Conservation (phyloP, 305 asterid genomes). For the Solanum hybrid region DNA sequence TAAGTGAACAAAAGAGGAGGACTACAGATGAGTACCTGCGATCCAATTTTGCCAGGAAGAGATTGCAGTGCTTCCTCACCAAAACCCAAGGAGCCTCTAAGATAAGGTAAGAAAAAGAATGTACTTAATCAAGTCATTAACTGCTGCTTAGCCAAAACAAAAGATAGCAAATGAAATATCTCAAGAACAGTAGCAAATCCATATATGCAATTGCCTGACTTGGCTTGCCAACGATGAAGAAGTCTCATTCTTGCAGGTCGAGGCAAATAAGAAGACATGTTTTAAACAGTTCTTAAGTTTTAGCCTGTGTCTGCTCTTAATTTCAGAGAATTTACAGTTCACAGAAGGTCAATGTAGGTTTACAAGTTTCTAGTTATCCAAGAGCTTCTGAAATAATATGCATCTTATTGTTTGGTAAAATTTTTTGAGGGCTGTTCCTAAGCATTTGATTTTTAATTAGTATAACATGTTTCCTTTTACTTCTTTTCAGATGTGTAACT, state of each 20-base stretch:
- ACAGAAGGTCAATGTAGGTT: not conserved
- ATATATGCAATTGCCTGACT: not conserved
- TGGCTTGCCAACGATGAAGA: not conserved
- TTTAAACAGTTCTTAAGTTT: not conserved
- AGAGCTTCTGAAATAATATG: not conserved
- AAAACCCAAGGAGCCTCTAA: conserved; percentile 92
- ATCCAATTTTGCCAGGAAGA: not conserved
- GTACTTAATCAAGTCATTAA: not conserved
- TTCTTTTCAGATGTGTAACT: not conserved
- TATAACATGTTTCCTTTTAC: not conserved
- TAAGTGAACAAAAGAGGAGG: not conserved
- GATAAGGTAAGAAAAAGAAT: not conserved
- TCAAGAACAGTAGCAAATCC: not conserved
- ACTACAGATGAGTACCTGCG: conserved; percentile 34
- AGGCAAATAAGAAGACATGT: not conserved
- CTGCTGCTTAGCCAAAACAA: not conserved
- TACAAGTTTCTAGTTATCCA: not conserved
- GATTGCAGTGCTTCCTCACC: conserved; percentile 97
- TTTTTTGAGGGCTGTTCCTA: not conserved
- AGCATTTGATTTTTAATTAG: not conserved
- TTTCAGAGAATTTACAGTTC: not conserved
- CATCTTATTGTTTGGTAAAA: not conserved
- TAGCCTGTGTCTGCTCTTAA: not conserved
- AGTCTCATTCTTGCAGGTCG: not conserved
- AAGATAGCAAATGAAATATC: not conserved